Percentiles rank a stretch among this genome's conserved stretches.
These are phyloP conservation scores for Hyphopichia fennica DNA, from an alignment of 1,139 yeast genomes.

Conservation along the genomic window DNA sequence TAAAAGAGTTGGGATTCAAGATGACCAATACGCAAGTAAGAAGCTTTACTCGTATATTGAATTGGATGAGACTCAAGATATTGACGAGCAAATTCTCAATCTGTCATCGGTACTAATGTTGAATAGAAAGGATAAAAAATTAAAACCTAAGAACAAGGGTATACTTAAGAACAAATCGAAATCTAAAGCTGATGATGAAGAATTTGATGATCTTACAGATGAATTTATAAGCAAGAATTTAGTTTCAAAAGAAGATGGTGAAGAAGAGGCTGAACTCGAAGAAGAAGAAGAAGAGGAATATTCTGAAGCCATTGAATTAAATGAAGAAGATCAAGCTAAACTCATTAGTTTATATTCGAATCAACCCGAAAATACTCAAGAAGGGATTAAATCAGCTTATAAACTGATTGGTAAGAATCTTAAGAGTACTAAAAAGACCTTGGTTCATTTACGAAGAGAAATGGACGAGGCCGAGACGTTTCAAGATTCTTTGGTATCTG, in stretches of 20 bases:
- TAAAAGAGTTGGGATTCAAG: slow-evolving; percentile 10
- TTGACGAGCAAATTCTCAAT: slow-evolving; percentile 12
- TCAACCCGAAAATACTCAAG: slow-evolving; percentile 71
- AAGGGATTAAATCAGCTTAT: slow-evolving; percentile 75
- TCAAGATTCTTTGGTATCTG: slow-evolving; percentile 63
- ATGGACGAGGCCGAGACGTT: slow-evolving; percentile 63
- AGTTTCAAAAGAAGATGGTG: slow-evolving; percentile 13
- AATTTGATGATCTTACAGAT: slow-evolving; percentile 2
- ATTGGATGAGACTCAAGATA: slow-evolving; percentile 23
- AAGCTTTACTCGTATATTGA: slow-evolving; percentile 31
- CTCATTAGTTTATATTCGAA: slow-evolving; percentile 77
- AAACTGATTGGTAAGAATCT: slow-evolving; percentile 70
- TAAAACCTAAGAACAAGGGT: neutral
- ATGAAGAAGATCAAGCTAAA: slow-evolving; percentile 43
- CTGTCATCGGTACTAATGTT: slow-evolving; percentile 13
- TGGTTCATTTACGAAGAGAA: slow-evolving; percentile 59
- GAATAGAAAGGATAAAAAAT: slow-evolving; percentile 7
- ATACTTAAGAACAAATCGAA: slow-evolving; percentile 5
- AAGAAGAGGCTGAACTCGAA: slow-evolving; percentile 15
- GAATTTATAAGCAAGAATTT: neutral
- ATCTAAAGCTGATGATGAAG: slow-evolving; percentile 20
- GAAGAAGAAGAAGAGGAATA: slow-evolving; percentile 11
- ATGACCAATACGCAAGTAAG: slow-evolving; percentile 21
- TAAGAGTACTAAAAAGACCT: slow-evolving; percentile 62
- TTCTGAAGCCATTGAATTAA: slow-evolving; percentile 9